Percentiles rank a stretch among this genome's conserved stretches.
Evolutionary conservation across 371 early-diverging fungal species (phyloP).

Genomic region (Rhizopus microsporus): DNA sequence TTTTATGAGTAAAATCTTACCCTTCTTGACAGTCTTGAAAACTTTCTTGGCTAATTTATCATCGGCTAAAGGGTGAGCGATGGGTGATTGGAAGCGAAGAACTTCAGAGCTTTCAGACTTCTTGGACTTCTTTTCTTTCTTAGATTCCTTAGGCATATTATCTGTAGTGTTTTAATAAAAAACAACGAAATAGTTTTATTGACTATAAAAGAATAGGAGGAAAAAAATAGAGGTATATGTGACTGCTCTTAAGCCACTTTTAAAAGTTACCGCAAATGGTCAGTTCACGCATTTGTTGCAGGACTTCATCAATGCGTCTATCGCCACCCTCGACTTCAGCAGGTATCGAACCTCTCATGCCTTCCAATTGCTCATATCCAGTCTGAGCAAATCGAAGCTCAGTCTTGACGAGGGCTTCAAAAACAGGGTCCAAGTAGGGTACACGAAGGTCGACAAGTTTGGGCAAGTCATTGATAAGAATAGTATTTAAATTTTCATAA

Average conservation of each 20-base stretch:
- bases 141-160: conserved; percentile 30
- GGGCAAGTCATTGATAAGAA: conserved; percentile 86
- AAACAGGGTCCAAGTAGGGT: conserved; percentile 88
- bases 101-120: conserved; percentile 31
- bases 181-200: conserved; percentile 1
- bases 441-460: conserved; percentile 86
- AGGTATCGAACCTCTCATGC: conserved; percentile 53
- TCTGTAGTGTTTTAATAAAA: neutral
- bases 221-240: neutral
- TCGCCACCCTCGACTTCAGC: conserved; percentile 57
- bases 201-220: too few relatives aligned
- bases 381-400: conserved; percentile 84
- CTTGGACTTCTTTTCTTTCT: conserved; percentile 56
- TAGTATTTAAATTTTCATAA: conserved; percentile 82
- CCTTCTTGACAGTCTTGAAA: conserved; percentile 90
- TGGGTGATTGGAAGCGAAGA: conserved; percentile 64
- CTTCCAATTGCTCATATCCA: conserved; percentile 71
- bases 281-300: conserved; percentile 89
- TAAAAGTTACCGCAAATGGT: conserved; percentile 81
- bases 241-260: conserved; percentile 4
- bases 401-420: conserved; percentile 91
- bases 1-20: conserved; percentile 43
- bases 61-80: conserved; percentile 93
- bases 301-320: conserved; percentile 70
- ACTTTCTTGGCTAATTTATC: conserved; percentile 91